A percentile compares a stretch with the other conserved stretches of the same genome.
phyloP scores from a whole-genome alignment of 1,284 basidiomycete species.

The Ganoderma boninense region DNA sequence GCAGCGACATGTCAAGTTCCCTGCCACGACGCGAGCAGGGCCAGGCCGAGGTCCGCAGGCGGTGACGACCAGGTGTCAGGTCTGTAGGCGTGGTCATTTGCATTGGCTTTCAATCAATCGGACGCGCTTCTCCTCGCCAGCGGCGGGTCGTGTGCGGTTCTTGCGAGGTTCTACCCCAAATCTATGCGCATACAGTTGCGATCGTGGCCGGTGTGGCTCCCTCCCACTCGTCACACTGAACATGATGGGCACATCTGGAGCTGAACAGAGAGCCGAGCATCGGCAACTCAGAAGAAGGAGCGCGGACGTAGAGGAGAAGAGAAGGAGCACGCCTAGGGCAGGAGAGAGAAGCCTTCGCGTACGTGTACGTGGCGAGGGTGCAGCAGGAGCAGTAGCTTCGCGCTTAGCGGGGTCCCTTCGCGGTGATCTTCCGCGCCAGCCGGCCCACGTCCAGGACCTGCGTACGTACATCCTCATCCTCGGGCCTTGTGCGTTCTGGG shows the following conservation, averaged over 20 bases:
- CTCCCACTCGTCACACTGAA: background rate
- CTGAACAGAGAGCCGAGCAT: background rate
- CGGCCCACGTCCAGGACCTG: background rate
- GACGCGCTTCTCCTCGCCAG: conserved; percentile 1
- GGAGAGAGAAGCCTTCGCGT: conserved; percentile 7
- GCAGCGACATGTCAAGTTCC: background rate
- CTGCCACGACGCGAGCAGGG: background rate
- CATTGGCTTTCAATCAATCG: background rate
- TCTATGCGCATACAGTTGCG: background rate
- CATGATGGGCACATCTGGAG: background rate
- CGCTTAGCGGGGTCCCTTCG: conserved; percentile 4
- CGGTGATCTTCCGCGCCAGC: conserved; percentile 3
- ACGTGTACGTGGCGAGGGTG: background rate
- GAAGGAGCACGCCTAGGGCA: background rate
- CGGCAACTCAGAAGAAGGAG: background rate
- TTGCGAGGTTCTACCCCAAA: conserved; percentile 23
- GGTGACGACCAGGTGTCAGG: background rate
- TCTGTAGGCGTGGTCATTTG: background rate
- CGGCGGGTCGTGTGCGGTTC: conserved; percentile 17
- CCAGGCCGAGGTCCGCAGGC: conserved; percentile 1
- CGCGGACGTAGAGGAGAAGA: background rate
- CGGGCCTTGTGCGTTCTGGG: background rate
- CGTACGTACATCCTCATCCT: background rate
- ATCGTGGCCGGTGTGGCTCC: background rate
- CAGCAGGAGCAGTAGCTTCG: conserved; percentile 2